Conservation (phyloP, 2,329 filamentous ascomycete species). For the Trichocomaceae sp. region DNA sequence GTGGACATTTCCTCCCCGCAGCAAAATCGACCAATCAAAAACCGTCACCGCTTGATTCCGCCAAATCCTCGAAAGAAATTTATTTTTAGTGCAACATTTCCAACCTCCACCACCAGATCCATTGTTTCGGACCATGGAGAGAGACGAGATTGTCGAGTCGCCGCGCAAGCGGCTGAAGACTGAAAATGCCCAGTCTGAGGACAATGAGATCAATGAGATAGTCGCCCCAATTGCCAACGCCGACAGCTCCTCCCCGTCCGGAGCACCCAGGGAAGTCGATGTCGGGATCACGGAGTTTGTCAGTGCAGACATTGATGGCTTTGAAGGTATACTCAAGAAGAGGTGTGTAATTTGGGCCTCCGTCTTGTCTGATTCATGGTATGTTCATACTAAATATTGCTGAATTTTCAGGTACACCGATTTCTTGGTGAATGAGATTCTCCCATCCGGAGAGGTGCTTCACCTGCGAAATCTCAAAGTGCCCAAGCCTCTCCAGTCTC, state of each 20-base stretch:
- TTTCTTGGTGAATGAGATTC: constrained; percentile 86
- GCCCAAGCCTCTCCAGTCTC: constrained; percentile 17
- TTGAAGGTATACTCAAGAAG: constrained; percentile 61
- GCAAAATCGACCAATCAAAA: background rate
- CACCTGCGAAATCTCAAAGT: constrained; percentile 54
- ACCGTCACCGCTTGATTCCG: background rate
- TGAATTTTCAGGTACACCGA: constrained; percentile 65
- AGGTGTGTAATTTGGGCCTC: constrained; percentile 36
- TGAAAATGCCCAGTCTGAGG: constrained; percentile 16
- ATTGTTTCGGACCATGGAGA: constrained; percentile 4
- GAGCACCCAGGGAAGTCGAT: constrained; percentile 33
- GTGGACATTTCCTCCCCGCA: background rate
- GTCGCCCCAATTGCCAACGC: constrained; percentile 14
- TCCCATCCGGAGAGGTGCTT: constrained; percentile 65
- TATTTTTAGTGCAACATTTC: background rate
- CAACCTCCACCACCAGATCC: background rate
- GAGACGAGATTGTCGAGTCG: constrained; percentile 15
- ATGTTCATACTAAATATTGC: background rate
- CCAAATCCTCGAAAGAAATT: background rate
- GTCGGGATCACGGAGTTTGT: constrained; percentile 62
- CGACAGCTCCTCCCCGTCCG: constrained; percentile 1
- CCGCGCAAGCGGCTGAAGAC: constrained; percentile 20
- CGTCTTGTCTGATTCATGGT: background rate
- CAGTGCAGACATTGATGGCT: constrained; percentile 51
- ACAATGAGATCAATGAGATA: constrained; percentile 15